Evolutionary conservation across 2,329 filamentous ascomycete species (phyloP).

Genomic region (Ophiostoma fasciatum): DNA sequence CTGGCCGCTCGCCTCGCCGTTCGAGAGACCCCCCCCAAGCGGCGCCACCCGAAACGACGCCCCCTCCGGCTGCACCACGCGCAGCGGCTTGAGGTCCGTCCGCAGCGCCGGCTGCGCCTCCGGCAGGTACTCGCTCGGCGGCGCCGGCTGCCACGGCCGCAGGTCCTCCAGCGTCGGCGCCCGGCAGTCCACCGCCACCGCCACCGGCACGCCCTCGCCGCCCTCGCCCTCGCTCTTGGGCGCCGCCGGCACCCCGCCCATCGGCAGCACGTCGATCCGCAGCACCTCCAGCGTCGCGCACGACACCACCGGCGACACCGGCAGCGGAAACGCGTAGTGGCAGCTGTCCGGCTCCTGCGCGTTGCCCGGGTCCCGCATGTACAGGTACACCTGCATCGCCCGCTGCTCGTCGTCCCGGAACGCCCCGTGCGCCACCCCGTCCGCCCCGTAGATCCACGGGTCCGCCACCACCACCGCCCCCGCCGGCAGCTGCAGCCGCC

Average conservation of each 20-base stretch:
- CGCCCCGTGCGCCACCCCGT: slow-evolving; percentile 20
- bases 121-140: slow-evolving; percentile 24
- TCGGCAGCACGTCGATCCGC: slow-evolving; percentile 29
- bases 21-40: no score
- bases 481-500: slow-evolving; percentile 45
- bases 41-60: no score
- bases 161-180: slow-evolving; percentile 11
- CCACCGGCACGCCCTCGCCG: no score
- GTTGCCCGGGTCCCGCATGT: slow-evolving; percentile 48
- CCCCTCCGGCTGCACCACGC: slow-evolving; percentile 13
- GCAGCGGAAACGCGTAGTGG: slow-evolving; percentile 40
- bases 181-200: no score
- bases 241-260: slow-evolving; percentile 34
- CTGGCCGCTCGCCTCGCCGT: no score
- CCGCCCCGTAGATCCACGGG: slow-evolving; percentile 50
- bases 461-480: slow-evolving; percentile 44
- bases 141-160: slow-evolving; percentile 23
- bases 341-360: slow-evolving; percentile 46
- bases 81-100: slow-evolving; percentile 40
- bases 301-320: slow-evolving; percentile 41
- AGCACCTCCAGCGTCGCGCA: slow-evolving; percentile 30
- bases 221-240: no score
- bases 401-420: slow-evolving; percentile 10
- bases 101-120: slow-evolving; percentile 22
- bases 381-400: slow-evolving; percentile 48